phyloP scores from a whole-genome alignment of 1,139 yeast species.

The Geotrichum restrictum region DNA sequence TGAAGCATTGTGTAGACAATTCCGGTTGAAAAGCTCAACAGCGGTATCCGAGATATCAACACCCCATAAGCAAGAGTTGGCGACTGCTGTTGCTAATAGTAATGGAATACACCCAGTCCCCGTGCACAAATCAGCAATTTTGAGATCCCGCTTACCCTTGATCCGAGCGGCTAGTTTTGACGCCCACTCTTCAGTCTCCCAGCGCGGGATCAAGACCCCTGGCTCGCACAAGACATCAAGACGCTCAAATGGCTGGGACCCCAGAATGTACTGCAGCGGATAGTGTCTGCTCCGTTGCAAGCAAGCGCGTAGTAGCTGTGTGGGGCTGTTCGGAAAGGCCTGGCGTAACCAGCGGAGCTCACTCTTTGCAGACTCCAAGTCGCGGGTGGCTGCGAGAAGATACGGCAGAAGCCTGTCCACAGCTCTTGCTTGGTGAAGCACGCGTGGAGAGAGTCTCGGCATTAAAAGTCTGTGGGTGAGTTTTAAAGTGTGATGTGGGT shows the following conservation, averaged over 20 bases:
- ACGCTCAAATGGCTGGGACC: slow-evolving; percentile 80
- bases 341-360: slow-evolving; percentile 53
- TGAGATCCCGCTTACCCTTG: slow-evolving; percentile 21
- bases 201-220: slow-evolving; percentile 80
- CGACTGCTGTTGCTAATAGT: slow-evolving; percentile 34
- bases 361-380: slow-evolving; percentile 34
- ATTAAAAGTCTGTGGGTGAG: too few relatives aligned
- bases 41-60: slow-evolving; percentile 63
- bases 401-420: slow-evolving; percentile 26
- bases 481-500: too few relatives aligned
- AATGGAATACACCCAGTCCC: slow-evolving; percentile 89
- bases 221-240: slow-evolving; percentile 56
- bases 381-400: slow-evolving; percentile 28
- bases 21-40: slow-evolving; percentile 47
- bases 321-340: slow-evolving; percentile 36
- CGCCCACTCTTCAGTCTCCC: slow-evolving; percentile 96
- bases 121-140: slow-evolving; percentile 71
- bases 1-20: slow-evolving; percentile 33
- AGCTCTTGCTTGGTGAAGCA: slow-evolving; percentile 20
- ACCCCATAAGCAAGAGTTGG: slow-evolving; percentile 41
- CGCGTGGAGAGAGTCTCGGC: slow-evolving; percentile 21
- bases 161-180: slow-evolving; percentile 42
- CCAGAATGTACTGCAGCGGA: slow-evolving; percentile 81
- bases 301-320: slow-evolving; percentile 28
- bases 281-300: slow-evolving; percentile 40